Conservation (phyloP, 768 basidiomycete species). For the Auriscalpium orientale region DNA sequence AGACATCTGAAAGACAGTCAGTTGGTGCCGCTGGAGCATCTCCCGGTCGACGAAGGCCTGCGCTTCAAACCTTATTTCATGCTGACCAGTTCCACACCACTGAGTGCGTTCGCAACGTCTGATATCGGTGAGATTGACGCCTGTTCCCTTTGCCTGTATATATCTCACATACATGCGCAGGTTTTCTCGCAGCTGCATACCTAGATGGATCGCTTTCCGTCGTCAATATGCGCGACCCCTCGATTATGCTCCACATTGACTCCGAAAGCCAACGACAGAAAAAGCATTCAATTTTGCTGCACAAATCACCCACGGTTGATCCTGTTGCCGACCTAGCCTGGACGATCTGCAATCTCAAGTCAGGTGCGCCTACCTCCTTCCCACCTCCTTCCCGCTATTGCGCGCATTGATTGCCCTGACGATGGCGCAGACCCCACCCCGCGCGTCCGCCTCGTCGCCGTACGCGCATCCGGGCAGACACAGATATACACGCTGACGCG, state of each 20-base stretch:
- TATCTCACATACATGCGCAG: slow-evolving; percentile 28
- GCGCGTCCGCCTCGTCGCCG: slow-evolving; percentile 55
- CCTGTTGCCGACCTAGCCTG: slow-evolving; percentile 52
- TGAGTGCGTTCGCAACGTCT: slow-evolving; percentile 53
- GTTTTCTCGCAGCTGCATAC: slow-evolving; percentile 73
- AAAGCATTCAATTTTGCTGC: slow-evolving; percentile 25
- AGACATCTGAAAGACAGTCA: slow-evolving; percentile 35
- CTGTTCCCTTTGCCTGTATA: neutral
- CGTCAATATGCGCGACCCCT: slow-evolving; percentile 70
- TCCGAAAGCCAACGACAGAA: slow-evolving; percentile 33
- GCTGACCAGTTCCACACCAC: slow-evolving; percentile 40
- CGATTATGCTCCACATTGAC: slow-evolving; percentile 47
- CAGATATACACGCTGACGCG: slow-evolving; percentile 48
- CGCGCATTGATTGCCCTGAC: too few relatives aligned
- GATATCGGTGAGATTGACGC: slow-evolving; percentile 54
- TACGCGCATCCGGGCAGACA: slow-evolving; percentile 47
- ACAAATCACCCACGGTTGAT: slow-evolving; percentile 32
- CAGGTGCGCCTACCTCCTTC: slow-evolving; percentile 38
- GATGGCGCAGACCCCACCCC: slow-evolving; percentile 32
- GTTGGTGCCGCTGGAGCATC: slow-evolving; percentile 45
- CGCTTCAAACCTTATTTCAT: slow-evolving; percentile 58
- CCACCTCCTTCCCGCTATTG: neutral
- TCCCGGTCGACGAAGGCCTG: slow-evolving; percentile 30
- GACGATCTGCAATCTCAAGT: slow-evolving; percentile 50
- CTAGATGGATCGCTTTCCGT: slow-evolving; percentile 49